Evolutionary conservation across 1,139 yeast genomes (phyloP).

Genomic region (Meyerozyma carpophila): DNA sequence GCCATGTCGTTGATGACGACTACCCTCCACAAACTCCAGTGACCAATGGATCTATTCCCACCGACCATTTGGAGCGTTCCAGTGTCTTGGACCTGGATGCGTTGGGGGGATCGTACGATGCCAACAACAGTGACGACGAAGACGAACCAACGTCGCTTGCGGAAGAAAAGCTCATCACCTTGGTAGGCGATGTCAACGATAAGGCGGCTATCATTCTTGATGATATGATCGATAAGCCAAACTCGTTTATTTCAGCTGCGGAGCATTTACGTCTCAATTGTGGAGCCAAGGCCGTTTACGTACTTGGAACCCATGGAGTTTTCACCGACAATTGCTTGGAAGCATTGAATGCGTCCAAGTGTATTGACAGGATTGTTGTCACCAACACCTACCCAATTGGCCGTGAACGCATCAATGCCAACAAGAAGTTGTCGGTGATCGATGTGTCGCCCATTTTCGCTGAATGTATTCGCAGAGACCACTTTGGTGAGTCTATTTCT

Average conservation of each 20-base stretch:
- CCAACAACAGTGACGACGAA: constrained; percentile 72
- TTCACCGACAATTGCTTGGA: constrained; percentile 86
- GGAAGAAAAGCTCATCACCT: constrained; percentile 81
- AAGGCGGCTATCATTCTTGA: constrained; percentile 91
- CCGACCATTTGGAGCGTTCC: constrained; percentile 9
- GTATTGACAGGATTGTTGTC: constrained; percentile 84
- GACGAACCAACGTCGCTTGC: constrained; percentile 66
- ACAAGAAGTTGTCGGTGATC: constrained; percentile 69
- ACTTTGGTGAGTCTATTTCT: constrained; percentile 93
- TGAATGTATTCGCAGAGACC: constrained; percentile 97
- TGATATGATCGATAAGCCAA: constrained; percentile 95
- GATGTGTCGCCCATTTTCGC: constrained; percentile 95
- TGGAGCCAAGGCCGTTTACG: constrained; percentile 88
- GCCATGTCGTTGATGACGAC: constrained; percentile 95
- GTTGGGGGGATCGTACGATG: constrained; percentile 78
- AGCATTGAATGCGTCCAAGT: constrained; percentile 67
- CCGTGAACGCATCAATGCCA: constrained; percentile 47
- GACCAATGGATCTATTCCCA: constrained; percentile 7
- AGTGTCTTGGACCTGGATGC: constrained; percentile 43
- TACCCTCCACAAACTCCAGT: constrained; percentile 24
- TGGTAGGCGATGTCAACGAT: constrained; percentile 91
- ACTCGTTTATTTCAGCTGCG: constrained; percentile 92
- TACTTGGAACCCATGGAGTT: constrained; percentile 93
- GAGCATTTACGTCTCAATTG: constrained; percentile 93
- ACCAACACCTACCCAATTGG: constrained; percentile 94